Conservation (phyloP, 352 stramenopile species). For the Globisporangium perplexum region DNA sequence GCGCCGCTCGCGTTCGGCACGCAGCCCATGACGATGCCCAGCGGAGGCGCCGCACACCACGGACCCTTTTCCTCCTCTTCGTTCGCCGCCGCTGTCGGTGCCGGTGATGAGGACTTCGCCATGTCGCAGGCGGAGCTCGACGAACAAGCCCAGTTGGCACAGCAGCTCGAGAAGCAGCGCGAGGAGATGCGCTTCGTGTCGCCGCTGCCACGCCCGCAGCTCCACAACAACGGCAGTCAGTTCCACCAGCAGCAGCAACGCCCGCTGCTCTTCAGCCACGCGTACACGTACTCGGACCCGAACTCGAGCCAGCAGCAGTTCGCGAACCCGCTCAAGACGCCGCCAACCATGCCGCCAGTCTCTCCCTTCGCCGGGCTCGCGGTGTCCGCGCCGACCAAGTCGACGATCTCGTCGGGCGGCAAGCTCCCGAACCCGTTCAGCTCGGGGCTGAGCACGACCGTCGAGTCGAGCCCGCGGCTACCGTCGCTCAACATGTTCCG, state of each 20-base stretch:
- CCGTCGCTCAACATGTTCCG: slow-evolving; percentile 70
- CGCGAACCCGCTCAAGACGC: slow-evolving; percentile 31
- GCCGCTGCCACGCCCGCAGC: slow-evolving; percentile 35
- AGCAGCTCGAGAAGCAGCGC: slow-evolving; percentile 68
- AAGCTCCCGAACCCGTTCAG: slow-evolving; percentile 59
- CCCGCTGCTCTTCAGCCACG: slow-evolving; percentile 28
- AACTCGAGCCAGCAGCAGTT: slow-evolving; percentile 29
- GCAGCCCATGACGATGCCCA: slow-evolving; percentile 19
- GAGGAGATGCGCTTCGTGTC: slow-evolving; percentile 78
- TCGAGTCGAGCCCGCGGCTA: slow-evolving; percentile 61
- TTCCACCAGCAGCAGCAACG: slow-evolving; percentile 18
- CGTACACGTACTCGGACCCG: slow-evolving; percentile 59
- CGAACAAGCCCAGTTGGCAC: slow-evolving; percentile 59
- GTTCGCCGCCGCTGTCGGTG: not conserved
- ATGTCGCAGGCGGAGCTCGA: slow-evolving; percentile 47
- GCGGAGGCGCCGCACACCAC: slow-evolving; percentile 6
- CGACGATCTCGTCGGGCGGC: slow-evolving; percentile 17
- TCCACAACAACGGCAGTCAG: slow-evolving; percentile 23
- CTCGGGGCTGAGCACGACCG: slow-evolving; percentile 22
- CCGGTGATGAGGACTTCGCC: slow-evolving; percentile 22
- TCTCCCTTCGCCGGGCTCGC: slow-evolving; percentile 70
- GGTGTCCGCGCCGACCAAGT: slow-evolving; percentile 53
- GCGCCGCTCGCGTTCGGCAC: slow-evolving; percentile 7
- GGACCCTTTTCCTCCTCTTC: not conserved
- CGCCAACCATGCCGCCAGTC: slow-evolving; percentile 47